These are phyloP conservation scores for Holtermannia corniformis DNA, from an alignment of 768 basidiomycete genomes.

Conservation along the genomic window DNA sequence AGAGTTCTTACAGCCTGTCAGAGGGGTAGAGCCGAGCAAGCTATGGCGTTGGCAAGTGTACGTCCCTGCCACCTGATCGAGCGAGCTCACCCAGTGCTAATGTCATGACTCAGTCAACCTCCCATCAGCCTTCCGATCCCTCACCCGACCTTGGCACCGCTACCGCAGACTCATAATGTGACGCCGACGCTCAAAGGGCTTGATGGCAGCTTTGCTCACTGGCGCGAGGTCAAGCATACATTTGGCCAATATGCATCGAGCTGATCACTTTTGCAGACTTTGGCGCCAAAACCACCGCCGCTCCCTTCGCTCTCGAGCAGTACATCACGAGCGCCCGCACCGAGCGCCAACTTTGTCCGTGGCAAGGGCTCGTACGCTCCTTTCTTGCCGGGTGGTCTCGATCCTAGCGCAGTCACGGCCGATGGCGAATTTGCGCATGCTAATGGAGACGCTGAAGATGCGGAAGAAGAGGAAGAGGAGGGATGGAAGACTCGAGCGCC, in stretches of 20 bases:
- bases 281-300: constrained; percentile 37
- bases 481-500: constrained; percentile 61
- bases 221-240: constrained; percentile 57
- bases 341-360: constrained; percentile 70
- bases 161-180: constrained; percentile 35
- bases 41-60: constrained; percentile 78
- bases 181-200: constrained; percentile 30
- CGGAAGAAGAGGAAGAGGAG: constrained; percentile 37
- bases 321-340: constrained; percentile 74
- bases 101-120: constrained; percentile 42
- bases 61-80: constrained; percentile 28
- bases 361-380: constrained; percentile 90
- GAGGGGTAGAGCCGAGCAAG: constrained; percentile 59
- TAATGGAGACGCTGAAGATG: constrained; percentile 41
- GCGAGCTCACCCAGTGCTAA: neutral
- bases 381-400: constrained; percentile 88
- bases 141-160: constrained; percentile 38
- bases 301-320: constrained; percentile 64
- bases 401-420: constrained; percentile 46
- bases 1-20: constrained; percentile 61
- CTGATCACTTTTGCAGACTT: neutral
- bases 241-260: neutral
- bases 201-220: constrained; percentile 40
- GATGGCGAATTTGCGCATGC: constrained; percentile 1
- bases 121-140: constrained; percentile 53